Percentiles rank a stretch among this genome's conserved stretches.
Conservation (phyloP, 108 stramenopile species). For the Cyclotella sp. region DNA sequence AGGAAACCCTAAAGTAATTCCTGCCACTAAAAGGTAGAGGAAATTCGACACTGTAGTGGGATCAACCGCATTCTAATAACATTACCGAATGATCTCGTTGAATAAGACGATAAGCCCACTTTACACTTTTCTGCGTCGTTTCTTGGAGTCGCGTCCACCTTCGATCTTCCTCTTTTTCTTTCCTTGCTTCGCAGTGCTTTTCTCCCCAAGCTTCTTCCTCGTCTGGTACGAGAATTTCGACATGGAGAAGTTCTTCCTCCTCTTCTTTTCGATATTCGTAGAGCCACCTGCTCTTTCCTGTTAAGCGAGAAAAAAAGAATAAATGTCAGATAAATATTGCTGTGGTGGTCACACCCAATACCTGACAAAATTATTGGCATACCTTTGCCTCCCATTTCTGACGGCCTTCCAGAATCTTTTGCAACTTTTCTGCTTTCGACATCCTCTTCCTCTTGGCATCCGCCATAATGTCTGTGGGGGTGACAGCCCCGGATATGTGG, state of each 20-base stretch:
- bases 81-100: no score
- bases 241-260: constrained; percentile 94
- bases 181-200: constrained; percentile 60
- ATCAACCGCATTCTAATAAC: no score
- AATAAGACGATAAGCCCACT: no score
- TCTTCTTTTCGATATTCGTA: constrained; percentile 91
- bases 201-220: constrained; percentile 67
- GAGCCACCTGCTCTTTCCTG: constrained; percentile 82
- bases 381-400: constrained; percentile 78
- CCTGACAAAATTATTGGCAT: constrained; percentile 4
- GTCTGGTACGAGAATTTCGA: constrained; percentile 66
- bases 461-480: constrained; percentile 79
- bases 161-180: constrained; percentile 50
- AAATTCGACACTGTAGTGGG: no score
- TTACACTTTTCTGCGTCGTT: constrained; percentile 74
- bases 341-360: neutral
- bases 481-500: constrained; percentile 72
- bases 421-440: constrained; percentile 81
- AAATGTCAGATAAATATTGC: neutral
- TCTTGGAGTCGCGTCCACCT: constrained; percentile 73
- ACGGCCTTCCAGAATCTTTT: constrained; percentile 79
- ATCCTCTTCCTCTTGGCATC: constrained; percentile 78
- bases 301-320: neutral
- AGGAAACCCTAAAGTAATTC: neutral
- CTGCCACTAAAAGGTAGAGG: no score